phyloP scores from a whole-genome alignment of 129 eudicot genomes.

The Scalesia atractyloides region DNA sequence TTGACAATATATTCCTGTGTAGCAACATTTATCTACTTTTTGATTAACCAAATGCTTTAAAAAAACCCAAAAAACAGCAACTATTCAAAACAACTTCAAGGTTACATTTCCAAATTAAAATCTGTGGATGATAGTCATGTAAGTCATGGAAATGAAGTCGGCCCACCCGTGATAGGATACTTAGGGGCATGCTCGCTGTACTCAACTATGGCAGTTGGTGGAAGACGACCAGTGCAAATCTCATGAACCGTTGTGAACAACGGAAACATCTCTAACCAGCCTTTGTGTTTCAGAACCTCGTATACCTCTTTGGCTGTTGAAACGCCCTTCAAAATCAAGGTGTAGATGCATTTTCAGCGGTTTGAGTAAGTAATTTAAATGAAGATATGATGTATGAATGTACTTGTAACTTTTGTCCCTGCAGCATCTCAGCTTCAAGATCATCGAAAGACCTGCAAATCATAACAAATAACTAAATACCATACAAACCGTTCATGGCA shows the following conservation, averaged over 20 bases:
- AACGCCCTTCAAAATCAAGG: slow-evolving; percentile 70
- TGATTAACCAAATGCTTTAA: slow-evolving; percentile 29
- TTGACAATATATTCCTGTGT: slow-evolving; percentile 30
- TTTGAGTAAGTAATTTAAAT: not conserved
- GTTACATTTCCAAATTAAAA: slow-evolving; percentile 25
- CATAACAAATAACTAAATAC: slow-evolving; percentile 11
- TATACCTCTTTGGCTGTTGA: slow-evolving; percentile 93
- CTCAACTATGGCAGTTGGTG: slow-evolving; percentile 79
- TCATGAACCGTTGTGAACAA: slow-evolving; percentile 90
- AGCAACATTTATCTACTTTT: slow-evolving; percentile 26
- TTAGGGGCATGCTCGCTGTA: slow-evolving; percentile 66
- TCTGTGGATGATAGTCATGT: slow-evolving; percentile 7
- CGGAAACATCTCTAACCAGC: slow-evolving; percentile 91
- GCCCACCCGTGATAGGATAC: slow-evolving; percentile 41
- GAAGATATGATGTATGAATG: not conserved
- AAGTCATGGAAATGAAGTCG: slow-evolving; percentile 42
- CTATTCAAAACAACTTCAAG: slow-evolving; percentile 31
- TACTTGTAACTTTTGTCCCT: slow-evolving; percentile 99
- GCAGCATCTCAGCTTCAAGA: slow-evolving; percentile 98
- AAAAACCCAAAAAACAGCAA: slow-evolving; percentile 18
- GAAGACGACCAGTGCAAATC: slow-evolving; percentile 80
- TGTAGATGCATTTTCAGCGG: not conserved
- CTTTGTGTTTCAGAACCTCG: slow-evolving; percentile 75
- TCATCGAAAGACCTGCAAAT: slow-evolving; percentile 81
- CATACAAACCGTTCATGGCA: slow-evolving; percentile 2